Evolutionary conservation across 208 protist genomes (phyloP).

Genomic region (Zelonia costaricensis): DNA sequence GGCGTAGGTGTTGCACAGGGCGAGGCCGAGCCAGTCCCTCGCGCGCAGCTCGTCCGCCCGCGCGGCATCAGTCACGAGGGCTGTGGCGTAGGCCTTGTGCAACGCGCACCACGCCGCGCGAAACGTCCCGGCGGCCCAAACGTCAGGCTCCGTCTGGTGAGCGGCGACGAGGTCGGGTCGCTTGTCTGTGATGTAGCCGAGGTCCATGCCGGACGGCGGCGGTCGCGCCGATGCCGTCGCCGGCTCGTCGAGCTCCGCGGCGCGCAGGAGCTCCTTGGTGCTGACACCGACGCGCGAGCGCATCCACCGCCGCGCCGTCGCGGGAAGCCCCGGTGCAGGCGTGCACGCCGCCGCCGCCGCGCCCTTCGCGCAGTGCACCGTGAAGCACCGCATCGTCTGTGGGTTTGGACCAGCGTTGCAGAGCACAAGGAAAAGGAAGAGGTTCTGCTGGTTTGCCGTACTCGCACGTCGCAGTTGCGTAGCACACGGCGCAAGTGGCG

Average conservation of each 20-base stretch:
- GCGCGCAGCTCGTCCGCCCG: slow-evolving; percentile 38
- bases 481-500: no score
- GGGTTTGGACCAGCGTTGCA: no score
- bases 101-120: slow-evolving; percentile 56
- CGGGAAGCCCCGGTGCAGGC: no score
- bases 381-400: no score
- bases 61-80: slow-evolving; percentile 20
- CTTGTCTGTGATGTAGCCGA: slow-evolving; percentile 28
- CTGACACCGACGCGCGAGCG: slow-evolving; percentile 16
- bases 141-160: slow-evolving; percentile 40
- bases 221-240: slow-evolving; percentile 19
- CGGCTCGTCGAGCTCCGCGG: slow-evolving; percentile 23
- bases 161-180: slow-evolving; percentile 35
- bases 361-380: no score
- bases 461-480: no score
- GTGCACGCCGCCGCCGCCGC: no score
- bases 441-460: no score
- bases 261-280: slow-evolving; percentile 11
- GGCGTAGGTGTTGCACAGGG: slow-evolving; percentile 56
- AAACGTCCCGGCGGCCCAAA: slow-evolving; percentile 60
- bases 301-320: not conserved
- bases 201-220: slow-evolving; percentile 28
- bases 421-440: no score
- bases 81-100: slow-evolving; percentile 26
- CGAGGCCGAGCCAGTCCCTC: slow-evolving; percentile 62